Evolutionary conservation across 2,329 filamentous ascomycete species (phyloP), one percentile per base, ranked within the genome.

Genomic region (Emergomyces pasteurianus): DNA sequence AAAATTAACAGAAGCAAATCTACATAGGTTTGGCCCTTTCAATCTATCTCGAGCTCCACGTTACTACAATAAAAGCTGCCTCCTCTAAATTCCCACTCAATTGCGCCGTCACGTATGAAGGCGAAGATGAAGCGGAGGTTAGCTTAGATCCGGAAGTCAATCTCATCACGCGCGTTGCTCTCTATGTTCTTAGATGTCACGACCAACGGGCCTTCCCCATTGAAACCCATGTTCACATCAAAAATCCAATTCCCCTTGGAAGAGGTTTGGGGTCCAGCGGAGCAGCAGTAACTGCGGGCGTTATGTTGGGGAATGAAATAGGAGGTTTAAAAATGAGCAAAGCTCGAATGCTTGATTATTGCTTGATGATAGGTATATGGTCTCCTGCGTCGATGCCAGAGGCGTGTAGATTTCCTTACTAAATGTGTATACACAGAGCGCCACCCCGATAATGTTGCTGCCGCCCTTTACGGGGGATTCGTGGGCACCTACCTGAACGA

Each of bases 401-500:
- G 61, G 67, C 23, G 16, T 43, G 28, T 31, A 54, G 23, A 12
- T 31, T 28, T 21, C 14, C 36, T 54, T 52, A 26, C 59, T 63
- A 18, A 57, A 10, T n/a, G 47, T 21, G 34, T 46, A 23, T 36
- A 14, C 26, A 54, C 67, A 75, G 73, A 96, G 76, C 85, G 90
- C 65, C 91, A 96, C 74, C 91, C 91, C 12, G 91, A 96, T 77
- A 96, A 96, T 71, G 90, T 99, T 58, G 94, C 92, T 61, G 94
- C 94, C 16, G 92, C 94, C 8, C 83, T 97, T 42, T 97, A 95
- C 70, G 94, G 94, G 66, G 94, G 94, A 38, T 97, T 99, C 67
- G 91, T 99, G 31, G 94, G 94, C 63, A 96, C 92, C 21, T 97
- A 97, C 72, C 83, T 97, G 63, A 95, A 95, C 77, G 92, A 95